Conservation (phyloP, 208 protist genomes). For the Acanthamoeba culbertsoni region DNA sequence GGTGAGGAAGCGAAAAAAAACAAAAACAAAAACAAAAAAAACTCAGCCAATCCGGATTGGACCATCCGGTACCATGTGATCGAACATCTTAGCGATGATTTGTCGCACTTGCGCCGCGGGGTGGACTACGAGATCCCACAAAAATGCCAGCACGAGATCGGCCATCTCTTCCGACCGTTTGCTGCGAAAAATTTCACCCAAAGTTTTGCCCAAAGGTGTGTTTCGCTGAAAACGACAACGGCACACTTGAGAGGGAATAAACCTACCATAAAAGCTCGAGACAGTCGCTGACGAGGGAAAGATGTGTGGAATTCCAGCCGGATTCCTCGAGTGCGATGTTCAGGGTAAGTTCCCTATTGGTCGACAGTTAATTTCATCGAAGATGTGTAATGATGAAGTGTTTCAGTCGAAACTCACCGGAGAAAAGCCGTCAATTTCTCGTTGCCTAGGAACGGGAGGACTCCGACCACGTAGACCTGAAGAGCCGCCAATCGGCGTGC, state of each 20-base stretch:
- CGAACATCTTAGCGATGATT: not conserved
- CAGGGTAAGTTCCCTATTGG: not conserved
- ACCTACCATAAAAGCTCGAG: not conserved
- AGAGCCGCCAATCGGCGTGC: not conserved
- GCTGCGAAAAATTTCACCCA: not conserved
- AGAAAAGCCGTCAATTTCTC: not conserved
- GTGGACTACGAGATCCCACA: constrained; percentile 55
- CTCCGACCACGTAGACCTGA: constrained; percentile 21
- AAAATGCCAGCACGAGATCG: not conserved
- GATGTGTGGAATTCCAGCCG: constrained; percentile 35
- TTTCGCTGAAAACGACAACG: not conserved
- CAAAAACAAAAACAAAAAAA: not conserved
- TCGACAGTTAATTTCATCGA: not conserved
- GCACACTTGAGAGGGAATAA: not conserved
- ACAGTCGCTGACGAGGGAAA: not conserved
- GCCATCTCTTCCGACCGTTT: not conserved
- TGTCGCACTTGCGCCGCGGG: constrained; percentile 2
- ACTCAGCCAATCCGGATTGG: not conserved
- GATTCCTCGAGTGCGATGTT: constrained; percentile 26
- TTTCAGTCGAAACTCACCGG: not conserved
- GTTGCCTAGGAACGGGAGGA: constrained; percentile 27
- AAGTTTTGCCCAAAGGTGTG: not conserved
- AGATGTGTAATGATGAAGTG: not conserved
- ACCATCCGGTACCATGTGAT: not conserved
- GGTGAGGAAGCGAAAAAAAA: too few species aligned